These are phyloP conservation scores for Linderina pennispora DNA, from an alignment of 192 early-diverging fungal genomes.

Conservation along the genomic window DNA sequence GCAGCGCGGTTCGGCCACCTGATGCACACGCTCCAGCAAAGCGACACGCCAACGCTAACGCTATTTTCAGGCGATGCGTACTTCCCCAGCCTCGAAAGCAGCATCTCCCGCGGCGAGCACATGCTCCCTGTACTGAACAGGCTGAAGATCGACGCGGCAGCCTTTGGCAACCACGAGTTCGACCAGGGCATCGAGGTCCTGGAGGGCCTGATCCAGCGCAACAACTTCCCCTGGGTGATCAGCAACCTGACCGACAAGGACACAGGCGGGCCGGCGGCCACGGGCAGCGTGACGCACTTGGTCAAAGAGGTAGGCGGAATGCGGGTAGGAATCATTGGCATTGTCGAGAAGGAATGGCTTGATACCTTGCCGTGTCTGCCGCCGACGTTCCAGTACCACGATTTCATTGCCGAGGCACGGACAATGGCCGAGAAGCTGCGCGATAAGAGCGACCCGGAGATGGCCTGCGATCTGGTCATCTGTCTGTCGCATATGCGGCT, in stretches of 20 bases:
- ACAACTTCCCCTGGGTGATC: slow-evolving; percentile 67
- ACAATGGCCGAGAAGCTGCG: slow-evolving; percentile 33
- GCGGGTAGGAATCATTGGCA: slow-evolving; percentile 60
- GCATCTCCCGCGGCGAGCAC: slow-evolving; percentile 56
- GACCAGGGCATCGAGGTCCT: slow-evolving; percentile 60
- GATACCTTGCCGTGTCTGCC: slow-evolving; percentile 59
- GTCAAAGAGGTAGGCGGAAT: slow-evolving; percentile 46
- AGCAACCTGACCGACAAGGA: slow-evolving; percentile 55
- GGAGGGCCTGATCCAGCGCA: slow-evolving; percentile 37
- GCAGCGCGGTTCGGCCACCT: slow-evolving; percentile 54
- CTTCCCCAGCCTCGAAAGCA: slow-evolving; percentile 62
- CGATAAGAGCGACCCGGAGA: slow-evolving; percentile 12
- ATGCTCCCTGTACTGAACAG: slow-evolving; percentile 58
- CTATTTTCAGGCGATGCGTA: slow-evolving; percentile 64
- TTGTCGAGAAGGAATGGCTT: slow-evolving; percentile 68
- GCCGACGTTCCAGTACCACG: slow-evolving; percentile 51
- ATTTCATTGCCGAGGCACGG: slow-evolving; percentile 48
- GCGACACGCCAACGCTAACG: slow-evolving; percentile 33
- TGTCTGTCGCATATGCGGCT: slow-evolving; percentile 70
- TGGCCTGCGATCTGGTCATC: slow-evolving; percentile 57
- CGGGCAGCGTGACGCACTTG: slow-evolving; percentile 30
- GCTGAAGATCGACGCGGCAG: slow-evolving; percentile 53
- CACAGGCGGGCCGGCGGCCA: slow-evolving; percentile 24
- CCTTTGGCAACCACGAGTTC: slow-evolving; percentile 72
- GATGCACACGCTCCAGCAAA: slow-evolving; percentile 32